phyloP scores from a whole-genome alignment of 2,329 filamentous ascomycete genomes.

The Cladosporium phlei region DNA sequence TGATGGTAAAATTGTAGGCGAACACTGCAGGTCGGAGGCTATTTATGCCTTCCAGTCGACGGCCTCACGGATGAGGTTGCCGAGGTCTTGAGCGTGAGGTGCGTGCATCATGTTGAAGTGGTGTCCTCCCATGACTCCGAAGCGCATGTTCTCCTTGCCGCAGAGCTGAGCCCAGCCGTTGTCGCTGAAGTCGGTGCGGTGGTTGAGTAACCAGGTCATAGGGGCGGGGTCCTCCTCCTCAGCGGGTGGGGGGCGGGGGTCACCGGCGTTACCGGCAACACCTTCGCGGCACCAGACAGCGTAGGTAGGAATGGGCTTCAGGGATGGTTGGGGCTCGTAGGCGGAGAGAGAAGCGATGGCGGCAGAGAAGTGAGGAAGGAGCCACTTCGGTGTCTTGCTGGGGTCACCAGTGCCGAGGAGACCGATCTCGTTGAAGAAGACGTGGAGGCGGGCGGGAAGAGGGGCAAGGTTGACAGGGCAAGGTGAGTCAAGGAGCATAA shows the following conservation, averaged over 20 bases:
- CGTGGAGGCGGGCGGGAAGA: constrained; percentile 55
- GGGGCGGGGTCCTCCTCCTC: constrained; percentile 50
- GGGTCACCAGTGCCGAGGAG: constrained; percentile 60
- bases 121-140: constrained; percentile 59
- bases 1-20: constrained; percentile 16
- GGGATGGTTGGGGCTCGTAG: constrained; percentile 62
- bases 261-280: constrained; percentile 62
- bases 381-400: constrained; percentile 64
- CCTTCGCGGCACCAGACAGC: constrained; percentile 70
- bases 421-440: constrained; percentile 68
- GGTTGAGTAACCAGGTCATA: constrained; percentile 65
- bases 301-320: constrained; percentile 57
- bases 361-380: constrained; percentile 67
- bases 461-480: constrained; percentile 49
- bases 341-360: constrained; percentile 64
- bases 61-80: constrained; percentile 42
- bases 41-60: constrained; percentile 26
- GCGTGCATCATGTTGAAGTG: constrained; percentile 67
- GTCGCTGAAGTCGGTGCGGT: constrained; percentile 65
- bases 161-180: constrained; percentile 67
- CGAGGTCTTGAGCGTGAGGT: constrained; percentile 33
- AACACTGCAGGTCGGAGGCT: constrained; percentile 2
- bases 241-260: constrained; percentile 62
- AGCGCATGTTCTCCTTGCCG: constrained; percentile 57
- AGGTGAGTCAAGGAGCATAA: constrained; percentile 51